phyloP scores from a whole-genome alignment of 2,329 filamentous ascomycete species.

The Orbilia oligospora region DNA sequence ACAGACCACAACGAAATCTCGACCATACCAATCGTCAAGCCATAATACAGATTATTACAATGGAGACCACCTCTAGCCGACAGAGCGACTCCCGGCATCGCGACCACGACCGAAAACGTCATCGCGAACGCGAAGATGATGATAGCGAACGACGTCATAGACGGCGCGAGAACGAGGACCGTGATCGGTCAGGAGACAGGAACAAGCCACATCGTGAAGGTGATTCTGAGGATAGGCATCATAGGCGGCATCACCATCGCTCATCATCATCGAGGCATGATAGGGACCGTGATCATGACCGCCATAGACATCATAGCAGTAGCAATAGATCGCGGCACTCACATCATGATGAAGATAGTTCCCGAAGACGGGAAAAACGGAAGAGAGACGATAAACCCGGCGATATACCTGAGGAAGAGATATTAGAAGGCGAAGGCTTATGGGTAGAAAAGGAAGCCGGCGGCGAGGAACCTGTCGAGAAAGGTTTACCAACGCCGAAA shows the following conservation, averaged over 20 bases:
- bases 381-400: constrained; percentile 64
- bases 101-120: constrained; percentile 52
- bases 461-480: constrained; percentile 62
- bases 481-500: constrained; percentile 64
- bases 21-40: constrained; percentile 5
- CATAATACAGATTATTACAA: not conserved
- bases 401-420: constrained; percentile 57
- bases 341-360: constrained; percentile 66
- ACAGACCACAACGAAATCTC: constrained; percentile 4
- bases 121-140: constrained; percentile 59
- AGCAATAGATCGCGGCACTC: constrained; percentile 67
- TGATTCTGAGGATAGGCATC: constrained; percentile 69
- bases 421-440: constrained; percentile 41
- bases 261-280: constrained; percentile 73
- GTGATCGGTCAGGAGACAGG: constrained; percentile 67
- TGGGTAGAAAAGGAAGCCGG: constrained; percentile 62
- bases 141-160: constrained; percentile 56
- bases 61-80: constrained; percentile 38
- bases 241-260: constrained; percentile 74
- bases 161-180: constrained; percentile 68
- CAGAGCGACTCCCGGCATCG: constrained; percentile 39
- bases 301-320: constrained; percentile 69
- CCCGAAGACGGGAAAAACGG: constrained; percentile 49
- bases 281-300: constrained; percentile 67
- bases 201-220: constrained; percentile 65